These are phyloP conservation scores for Arthroderma sp. DNA, from an alignment of 2,329 filamentous ascomycete genomes.

Conservation along the genomic window DNA sequence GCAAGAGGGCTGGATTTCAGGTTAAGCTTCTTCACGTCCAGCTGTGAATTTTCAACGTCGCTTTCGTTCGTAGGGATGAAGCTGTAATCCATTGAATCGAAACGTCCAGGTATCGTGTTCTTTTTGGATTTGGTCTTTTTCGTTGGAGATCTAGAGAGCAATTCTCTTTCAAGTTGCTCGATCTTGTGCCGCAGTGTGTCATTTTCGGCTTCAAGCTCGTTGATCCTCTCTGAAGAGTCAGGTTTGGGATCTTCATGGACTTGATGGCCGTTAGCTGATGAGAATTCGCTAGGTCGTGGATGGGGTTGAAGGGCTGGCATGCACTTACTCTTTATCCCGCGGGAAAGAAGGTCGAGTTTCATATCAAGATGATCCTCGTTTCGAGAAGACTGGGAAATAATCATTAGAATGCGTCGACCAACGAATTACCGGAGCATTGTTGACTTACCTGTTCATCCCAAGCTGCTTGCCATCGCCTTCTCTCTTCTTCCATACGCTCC, in stretches of 20 bases:
- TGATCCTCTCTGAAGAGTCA: conserved; percentile 46
- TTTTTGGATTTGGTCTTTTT: conserved; percentile 36
- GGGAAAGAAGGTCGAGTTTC: conserved; percentile 65
- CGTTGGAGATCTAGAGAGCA: conserved; percentile 51
- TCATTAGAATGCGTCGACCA: not conserved
- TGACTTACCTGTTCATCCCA: conserved; percentile 56
- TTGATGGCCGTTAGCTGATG: conserved; percentile 5
- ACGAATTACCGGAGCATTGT: not conserved
- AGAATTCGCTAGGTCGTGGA: not conserved
- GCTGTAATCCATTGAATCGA: conserved; percentile 21
- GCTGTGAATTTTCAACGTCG: conserved; percentile 25
- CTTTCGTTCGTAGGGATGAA: conserved; percentile 19
- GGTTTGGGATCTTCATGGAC: conserved; percentile 39
- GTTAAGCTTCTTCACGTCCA: conserved; percentile 28
- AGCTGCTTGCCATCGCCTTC: conserved; percentile 66
- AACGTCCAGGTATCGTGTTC: conserved; percentile 15
- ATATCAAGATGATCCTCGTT: conserved; percentile 76
- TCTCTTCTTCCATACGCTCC: conserved; percentile 58
- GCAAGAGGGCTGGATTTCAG: conserved; percentile 21
- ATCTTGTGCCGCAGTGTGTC: conserved; percentile 56
- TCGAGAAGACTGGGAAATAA: conserved; percentile 43
- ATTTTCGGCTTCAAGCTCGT: conserved; percentile 59
- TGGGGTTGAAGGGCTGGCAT: conserved; percentile 7
- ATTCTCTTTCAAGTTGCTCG: conserved; percentile 52
- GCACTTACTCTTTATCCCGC: conserved; percentile 39